A percentile compares a stretch with the other conserved stretches of the same genome.
Evolutionary conservation across 1,284 basidiomycete genomes (phyloP).

Genomic region (Cronartium ribicola): DNA sequence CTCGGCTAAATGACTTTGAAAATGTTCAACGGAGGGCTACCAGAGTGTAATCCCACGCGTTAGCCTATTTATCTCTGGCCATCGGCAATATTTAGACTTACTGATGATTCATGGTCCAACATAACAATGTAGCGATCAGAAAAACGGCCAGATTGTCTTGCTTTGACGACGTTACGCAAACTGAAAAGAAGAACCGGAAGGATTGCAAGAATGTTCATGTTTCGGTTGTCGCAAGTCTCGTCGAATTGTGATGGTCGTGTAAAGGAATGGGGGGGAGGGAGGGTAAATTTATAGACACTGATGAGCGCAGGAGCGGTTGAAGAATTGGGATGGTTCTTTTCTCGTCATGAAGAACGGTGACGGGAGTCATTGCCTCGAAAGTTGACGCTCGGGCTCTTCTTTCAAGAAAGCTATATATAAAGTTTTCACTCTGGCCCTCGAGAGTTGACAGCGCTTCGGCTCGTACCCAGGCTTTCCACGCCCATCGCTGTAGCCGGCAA

Average conservation of each 20-base stretch:
- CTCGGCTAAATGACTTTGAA: slow-evolving; percentile 12
- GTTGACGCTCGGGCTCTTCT: too few relatives aligned
- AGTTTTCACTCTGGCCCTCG: too few relatives aligned
- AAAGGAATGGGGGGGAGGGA: too few relatives aligned
- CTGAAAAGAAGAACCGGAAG: not conserved
- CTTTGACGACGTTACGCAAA: not conserved
- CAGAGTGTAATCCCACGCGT: not conserved
- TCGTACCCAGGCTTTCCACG: too few relatives aligned
- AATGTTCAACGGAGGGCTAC: slow-evolving; percentile 21
- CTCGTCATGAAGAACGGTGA: too few relatives aligned
- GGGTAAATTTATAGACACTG: too few relatives aligned
- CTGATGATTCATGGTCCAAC: not conserved
- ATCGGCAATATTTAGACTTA: not conserved
- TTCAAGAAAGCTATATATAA: too few relatives aligned
- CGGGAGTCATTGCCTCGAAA: too few relatives aligned
- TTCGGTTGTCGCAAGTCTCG: not conserved
- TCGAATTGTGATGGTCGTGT: not conserved
- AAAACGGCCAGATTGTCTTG: not conserved
- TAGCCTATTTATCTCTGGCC: not conserved
- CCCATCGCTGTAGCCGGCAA: too few relatives aligned
- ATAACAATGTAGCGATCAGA: not conserved
- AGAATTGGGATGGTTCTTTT: too few relatives aligned
- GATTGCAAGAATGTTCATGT: not conserved
- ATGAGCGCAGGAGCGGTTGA: too few relatives aligned
- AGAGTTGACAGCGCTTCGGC: too few relatives aligned